These are phyloP conservation scores for Alternaria novae-zelandiae DNA, from an alignment of 2,329 filamentous ascomycete species.

Conservation along the genomic window DNA sequence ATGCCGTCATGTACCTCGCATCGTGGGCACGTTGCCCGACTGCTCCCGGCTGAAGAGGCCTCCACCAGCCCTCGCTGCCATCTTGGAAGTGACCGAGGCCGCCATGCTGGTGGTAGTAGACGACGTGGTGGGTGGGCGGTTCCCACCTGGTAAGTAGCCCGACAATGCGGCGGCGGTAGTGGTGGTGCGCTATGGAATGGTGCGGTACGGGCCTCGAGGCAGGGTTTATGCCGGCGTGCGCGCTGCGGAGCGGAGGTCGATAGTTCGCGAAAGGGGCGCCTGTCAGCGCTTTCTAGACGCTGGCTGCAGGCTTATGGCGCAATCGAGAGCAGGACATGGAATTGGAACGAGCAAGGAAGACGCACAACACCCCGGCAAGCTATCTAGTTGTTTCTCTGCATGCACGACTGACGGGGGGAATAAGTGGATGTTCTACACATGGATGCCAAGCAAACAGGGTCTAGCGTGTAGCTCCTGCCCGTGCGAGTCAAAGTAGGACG, in stretches of 20 bases:
- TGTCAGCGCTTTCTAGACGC: conserved; percentile 12
- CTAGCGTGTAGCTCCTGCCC: conserved; percentile 20
- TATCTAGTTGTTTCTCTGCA: conserved; percentile 32
- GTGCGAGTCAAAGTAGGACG: background rate
- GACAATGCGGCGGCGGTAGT: conserved; percentile 34
- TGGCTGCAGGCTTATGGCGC: conserved; percentile 25
- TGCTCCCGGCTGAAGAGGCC: conserved; percentile 51
- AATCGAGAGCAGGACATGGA: conserved; percentile 1
- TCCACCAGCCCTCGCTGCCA: conserved; percentile 48
- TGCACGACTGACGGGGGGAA: conserved; percentile 27
- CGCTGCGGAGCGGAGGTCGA: conserved; percentile 23
- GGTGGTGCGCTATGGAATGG: conserved; percentile 6
- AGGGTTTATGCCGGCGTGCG: conserved; percentile 34
- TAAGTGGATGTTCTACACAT: conserved; percentile 28
- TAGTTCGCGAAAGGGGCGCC: conserved; percentile 32
- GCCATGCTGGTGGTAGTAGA: conserved; percentile 30
- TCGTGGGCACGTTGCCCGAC: conserved; percentile 50
- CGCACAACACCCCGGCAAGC: conserved; percentile 28
- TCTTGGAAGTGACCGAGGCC: conserved; percentile 39
- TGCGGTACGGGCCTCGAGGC: conserved; percentile 20
- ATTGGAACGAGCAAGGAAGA: conserved; percentile 12
- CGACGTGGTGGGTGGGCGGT: conserved; percentile 34
- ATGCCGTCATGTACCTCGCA: conserved; percentile 43
- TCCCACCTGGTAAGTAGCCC: conserved; percentile 38
- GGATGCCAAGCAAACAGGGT: conserved; percentile 24